Conservation (phyloP, 2,329 filamentous ascomycete genomes). For the Sclerotinia spermophila region DNA sequence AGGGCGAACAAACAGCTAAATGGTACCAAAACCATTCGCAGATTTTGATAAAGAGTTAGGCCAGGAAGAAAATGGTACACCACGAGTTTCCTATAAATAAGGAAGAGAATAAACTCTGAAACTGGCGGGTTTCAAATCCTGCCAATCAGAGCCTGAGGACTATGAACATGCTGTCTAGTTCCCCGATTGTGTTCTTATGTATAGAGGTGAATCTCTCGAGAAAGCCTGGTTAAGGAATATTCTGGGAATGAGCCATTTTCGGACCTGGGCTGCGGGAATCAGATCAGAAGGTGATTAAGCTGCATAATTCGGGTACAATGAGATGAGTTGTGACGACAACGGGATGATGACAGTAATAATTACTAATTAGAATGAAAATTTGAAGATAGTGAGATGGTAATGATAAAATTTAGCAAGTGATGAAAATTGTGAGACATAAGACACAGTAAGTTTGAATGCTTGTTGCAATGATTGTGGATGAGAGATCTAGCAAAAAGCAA, state of each 20-base stretch:
- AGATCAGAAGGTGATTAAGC: neutral
- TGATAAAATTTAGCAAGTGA: neutral
- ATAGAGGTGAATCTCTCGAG: neutral
- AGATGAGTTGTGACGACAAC: neutral
- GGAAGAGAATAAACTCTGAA: too few species aligned
- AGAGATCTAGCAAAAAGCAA: neutral
- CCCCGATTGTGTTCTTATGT: neutral
- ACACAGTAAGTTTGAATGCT: neutral
- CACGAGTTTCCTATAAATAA: too few species aligned
- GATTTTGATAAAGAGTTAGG: too few species aligned
- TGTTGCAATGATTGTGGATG: neutral
- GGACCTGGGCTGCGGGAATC: fast-evolving
- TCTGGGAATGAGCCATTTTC: neutral
- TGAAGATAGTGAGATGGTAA: neutral
- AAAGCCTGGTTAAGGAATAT: neutral
- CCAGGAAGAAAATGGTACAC: too few species aligned
- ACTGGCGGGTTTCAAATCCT: too few species aligned
- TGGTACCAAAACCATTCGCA: too few species aligned
- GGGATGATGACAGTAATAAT: neutral
- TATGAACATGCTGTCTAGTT: fast-evolving
- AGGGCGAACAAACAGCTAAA: too few species aligned
- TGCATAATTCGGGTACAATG: neutral
- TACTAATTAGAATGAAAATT: neutral
- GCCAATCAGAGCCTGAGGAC: fast-evolving
- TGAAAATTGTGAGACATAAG: neutral